Percentiles rank a stretch among this genome's conserved stretches.
Evolutionary conservation across 116 monocot species (phyloP).

Genomic region (Phalaenopsis hybrid): DNA sequence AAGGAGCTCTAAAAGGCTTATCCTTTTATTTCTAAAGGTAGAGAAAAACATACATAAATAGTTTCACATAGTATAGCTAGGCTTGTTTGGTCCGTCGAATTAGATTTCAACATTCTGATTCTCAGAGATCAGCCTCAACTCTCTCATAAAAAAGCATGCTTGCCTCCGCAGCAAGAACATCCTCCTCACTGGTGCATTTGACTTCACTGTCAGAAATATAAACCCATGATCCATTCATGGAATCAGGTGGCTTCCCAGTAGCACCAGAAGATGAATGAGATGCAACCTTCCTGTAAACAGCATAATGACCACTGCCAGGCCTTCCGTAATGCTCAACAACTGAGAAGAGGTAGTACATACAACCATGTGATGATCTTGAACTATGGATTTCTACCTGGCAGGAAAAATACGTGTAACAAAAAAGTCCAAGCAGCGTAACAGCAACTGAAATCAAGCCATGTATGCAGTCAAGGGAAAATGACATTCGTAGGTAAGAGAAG

Average conservation of each 20-base stretch:
- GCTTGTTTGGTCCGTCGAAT: too few relatives aligned
- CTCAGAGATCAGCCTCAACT: slow-evolving; percentile 14
- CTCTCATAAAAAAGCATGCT: slow-evolving; percentile 87
- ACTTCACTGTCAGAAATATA: slow-evolving; percentile 73
- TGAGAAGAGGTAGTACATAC: slow-evolving; percentile 46
- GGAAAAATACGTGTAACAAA: background rate
- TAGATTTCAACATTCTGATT: background rate
- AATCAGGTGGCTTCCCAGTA: slow-evolving; percentile 2
- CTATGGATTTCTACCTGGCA: background rate
- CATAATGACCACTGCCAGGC: slow-evolving; percentile 82
- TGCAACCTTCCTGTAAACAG: slow-evolving; percentile 55
- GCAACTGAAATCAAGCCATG: background rate
- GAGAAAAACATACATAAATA: background rate
- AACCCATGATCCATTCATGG: slow-evolving; percentile 35
- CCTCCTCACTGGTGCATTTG: slow-evolving; percentile 43
- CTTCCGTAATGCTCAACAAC: slow-evolving; percentile 88
- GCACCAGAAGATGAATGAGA: slow-evolving; percentile 8
- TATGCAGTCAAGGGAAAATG: background rate
- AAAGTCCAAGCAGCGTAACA: background rate
- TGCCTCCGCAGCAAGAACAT: slow-evolving; percentile 74
- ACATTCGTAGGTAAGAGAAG: background rate
- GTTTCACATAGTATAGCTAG: background rate
- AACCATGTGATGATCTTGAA: slow-evolving; percentile 17
- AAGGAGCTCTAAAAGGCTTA: background rate
- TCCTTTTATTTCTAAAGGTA: background rate